Percentiles rank a stretch among this genome's conserved stretches.
phyloP scores from a whole-genome alignment of 2,329 filamentous ascomycete genomes.

The Arachnomyces sp. region DNA sequence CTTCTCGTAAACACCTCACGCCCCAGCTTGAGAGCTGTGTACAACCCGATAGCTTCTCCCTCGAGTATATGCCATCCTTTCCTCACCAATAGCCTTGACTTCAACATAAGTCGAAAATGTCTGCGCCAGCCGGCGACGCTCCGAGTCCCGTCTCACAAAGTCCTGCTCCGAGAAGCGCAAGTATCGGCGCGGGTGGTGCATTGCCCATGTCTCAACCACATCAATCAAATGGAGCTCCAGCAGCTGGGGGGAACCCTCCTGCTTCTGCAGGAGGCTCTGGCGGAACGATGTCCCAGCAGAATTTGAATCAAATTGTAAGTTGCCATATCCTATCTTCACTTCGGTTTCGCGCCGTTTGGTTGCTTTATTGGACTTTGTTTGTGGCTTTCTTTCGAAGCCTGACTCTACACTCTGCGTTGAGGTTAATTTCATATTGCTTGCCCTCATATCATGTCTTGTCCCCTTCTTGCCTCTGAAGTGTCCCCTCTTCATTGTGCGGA shows the following conservation, averaged over 20 bases:
- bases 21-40: no score
- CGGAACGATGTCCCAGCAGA: constrained; percentile 65
- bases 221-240: constrained; percentile 39
- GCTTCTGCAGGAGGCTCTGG: constrained; percentile 26
- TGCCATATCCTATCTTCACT: constrained; percentile 5
- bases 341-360: constrained; percentile 5
- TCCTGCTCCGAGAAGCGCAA: constrained; percentile 41
- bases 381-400: neutral
- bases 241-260: constrained; percentile 37
- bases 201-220: constrained; percentile 43
- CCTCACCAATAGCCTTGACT: no score
- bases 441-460: no score
- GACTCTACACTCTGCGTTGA: no score
- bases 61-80: no score
- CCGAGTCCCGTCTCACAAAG: constrained; percentile 42
- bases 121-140: constrained; percentile 35
- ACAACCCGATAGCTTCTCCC: no score
- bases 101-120: constrained; percentile 24
- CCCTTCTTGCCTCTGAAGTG: neutral
- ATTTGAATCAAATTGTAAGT: constrained; percentile 92
- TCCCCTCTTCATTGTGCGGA: neutral
- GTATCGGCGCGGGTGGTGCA: constrained; percentile 38
- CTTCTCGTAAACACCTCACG: no score
- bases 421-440: no score
- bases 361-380: constrained; percentile 2